A percentile compares a stretch with the other conserved stretches of the same genome.
phyloP scores from a whole-genome alignment of 75 land plant species.

The Cunninghamia lanceolata region DNA sequence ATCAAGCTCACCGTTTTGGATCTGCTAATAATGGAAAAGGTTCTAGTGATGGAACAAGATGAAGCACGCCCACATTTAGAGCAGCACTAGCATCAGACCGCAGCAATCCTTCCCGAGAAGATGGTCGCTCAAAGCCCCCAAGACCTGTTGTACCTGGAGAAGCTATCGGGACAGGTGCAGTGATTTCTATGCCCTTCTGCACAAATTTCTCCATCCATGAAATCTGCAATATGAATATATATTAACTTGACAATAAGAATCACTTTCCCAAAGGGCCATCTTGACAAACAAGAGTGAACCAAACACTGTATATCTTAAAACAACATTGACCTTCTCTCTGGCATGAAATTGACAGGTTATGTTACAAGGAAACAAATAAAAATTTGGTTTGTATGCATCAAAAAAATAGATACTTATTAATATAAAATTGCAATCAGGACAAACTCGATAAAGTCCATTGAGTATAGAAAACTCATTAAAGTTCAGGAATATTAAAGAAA shows the following conservation, averaged over 20 bases:
- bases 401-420: not conserved
- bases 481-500: not conserved
- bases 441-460: not conserved
- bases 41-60: constrained; percentile 85
- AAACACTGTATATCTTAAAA: not conserved
- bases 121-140: constrained; percentile 97
- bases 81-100: constrained; percentile 90
- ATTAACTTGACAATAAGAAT: not conserved
- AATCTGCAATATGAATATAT: constrained; percentile 50
- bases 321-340: not conserved
- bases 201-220: constrained; percentile 99
- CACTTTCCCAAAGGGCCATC: constrained; percentile 4
- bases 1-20: constrained; percentile 59
- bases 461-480: not conserved
- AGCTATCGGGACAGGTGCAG: constrained; percentile 91
- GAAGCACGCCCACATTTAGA: constrained; percentile 94
- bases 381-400: not conserved
- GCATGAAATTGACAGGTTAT: not conserved
- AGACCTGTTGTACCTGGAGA: constrained; percentile 90
- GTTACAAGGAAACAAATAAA: not conserved
- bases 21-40: constrained; percentile 88
- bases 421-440: not conserved
- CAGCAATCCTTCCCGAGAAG: constrained; percentile 61
- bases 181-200: constrained; percentile 84
- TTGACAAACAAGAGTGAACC: not conserved